These are phyloP conservation scores for Betula pendula DNA, from an alignment of 306 rosid species.

Conservation along the genomic window DNA sequence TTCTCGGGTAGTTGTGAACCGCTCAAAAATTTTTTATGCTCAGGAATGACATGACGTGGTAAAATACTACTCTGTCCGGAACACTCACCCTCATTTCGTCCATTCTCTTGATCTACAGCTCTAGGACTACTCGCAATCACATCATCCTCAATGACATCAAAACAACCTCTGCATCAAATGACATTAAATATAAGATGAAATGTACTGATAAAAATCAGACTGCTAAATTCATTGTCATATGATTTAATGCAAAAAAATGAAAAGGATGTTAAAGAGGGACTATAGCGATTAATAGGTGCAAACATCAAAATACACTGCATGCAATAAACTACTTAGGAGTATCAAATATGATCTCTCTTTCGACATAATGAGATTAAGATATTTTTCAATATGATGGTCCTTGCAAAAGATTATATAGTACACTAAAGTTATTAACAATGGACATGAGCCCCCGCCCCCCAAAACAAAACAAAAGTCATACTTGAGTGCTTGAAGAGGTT, in stretches of 20 bases:
- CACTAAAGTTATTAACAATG: not conserved
- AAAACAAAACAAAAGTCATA: slow-evolving; percentile 38
- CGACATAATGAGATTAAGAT: not conserved
- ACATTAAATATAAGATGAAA: slow-evolving; percentile 12
- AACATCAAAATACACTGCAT: not conserved
- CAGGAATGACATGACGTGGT: slow-evolving; percentile 38
- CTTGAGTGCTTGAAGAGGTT: slow-evolving; percentile 91
- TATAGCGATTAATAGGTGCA: not conserved
- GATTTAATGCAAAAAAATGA: not conserved
- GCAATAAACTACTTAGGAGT: not conserved
- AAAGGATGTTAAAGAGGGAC: not conserved
- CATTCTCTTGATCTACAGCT: slow-evolving; percentile 50
- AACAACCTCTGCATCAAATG: slow-evolving; percentile 69
- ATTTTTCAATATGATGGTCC: not conserved
- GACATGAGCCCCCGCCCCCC: not conserved
- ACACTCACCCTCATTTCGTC: slow-evolving; percentile 51
- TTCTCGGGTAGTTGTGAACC: slow-evolving; percentile 58
- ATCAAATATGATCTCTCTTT: not conserved
- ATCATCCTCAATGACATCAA: slow-evolving; percentile 65
- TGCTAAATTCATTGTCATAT: not conserved
- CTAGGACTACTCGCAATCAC: slow-evolving; percentile 54
- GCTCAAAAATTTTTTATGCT: slow-evolving; percentile 52
- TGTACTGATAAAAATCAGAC: not conserved
- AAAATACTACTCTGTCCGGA: slow-evolving; percentile 50
- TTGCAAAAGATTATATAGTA: not conserved